A percentile compares a stretch with the other conserved stretches of the same genome.
These are phyloP conservation scores for Sphaceloma murrayae DNA, from an alignment of 2,329 filamentous ascomycete genomes.

Conservation along the genomic window DNA sequence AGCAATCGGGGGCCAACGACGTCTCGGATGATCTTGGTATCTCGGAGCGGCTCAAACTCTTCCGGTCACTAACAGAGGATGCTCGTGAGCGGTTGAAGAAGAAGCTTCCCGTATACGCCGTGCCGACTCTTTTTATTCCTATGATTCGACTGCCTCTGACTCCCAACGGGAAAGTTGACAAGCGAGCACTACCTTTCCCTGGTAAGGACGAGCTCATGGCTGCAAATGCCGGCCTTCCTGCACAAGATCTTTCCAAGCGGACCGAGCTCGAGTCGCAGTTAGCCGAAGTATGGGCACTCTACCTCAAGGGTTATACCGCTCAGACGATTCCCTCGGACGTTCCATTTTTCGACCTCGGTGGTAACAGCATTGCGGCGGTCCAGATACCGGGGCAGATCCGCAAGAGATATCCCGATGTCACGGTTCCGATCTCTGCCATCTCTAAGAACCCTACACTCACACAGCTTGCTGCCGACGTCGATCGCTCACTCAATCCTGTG, in stretches of 20 bases:
- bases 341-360: conserved; percentile 70
- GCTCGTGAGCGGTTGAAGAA: conserved; percentile 59
- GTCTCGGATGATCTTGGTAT: conserved; percentile 25
- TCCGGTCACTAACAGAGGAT: conserved; percentile 51
- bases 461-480: conserved; percentile 45
- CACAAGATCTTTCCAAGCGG: conserved; percentile 39
- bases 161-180: conserved; percentile 78
- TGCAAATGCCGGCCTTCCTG: conserved; percentile 33
- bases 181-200: conserved; percentile 68
- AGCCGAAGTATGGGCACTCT: conserved; percentile 63
- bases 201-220: conserved; percentile 59
- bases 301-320: conserved; percentile 57
- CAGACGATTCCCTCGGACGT: conserved; percentile 55
- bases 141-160: conserved; percentile 68
- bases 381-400: conserved; percentile 66
- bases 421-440: conserved; percentile 61
- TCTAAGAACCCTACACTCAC: conserved; percentile 57
- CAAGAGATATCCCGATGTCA: conserved; percentile 50
- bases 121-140: conserved; percentile 64
- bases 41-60: conserved; percentile 44
- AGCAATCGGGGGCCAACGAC: conserved; percentile 16
- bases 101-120: conserved; percentile 63
- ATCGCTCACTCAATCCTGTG: conserved; percentile 41
- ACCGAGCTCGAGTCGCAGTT: conserved; percentile 55
- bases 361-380: conserved; percentile 72